Base-by-base conservation (phyloP, 2,329 filamentous ascomycete genomes). In the Sclerotiophoma versabilis region DNA sequence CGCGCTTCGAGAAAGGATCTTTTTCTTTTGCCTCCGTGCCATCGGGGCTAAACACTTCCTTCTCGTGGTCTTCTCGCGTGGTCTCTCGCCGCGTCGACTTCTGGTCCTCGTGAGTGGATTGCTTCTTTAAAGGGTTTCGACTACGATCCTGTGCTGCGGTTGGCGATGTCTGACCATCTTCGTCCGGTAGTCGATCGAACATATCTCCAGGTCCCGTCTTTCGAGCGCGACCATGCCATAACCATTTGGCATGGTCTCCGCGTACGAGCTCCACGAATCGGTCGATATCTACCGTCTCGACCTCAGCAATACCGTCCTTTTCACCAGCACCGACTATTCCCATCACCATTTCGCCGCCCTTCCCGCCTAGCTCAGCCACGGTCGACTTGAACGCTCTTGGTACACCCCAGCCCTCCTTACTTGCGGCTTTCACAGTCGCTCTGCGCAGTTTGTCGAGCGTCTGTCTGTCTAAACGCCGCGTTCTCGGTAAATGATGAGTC, bases 341-440 rank as follows among this genome's bases (percentile, higher is more conserved):
- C 81, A 96, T 92, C 39, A 97, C 89, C 77, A 97, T 90, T 73
- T 97, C 93, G 41, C 93, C 93, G 47, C 93, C 89, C 73, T 97
- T 96, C 12, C 95, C 93, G 63, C 92, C 92, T 32, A 99, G 86
- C 75, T 97, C 95, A 15, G 90, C 92, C 39, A 98, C 90, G 0
- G 93, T 97, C 3, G 92, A 96, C 72, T 98, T 98, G 66, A 99
- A 92, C 15, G 93, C 93, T 68, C 91, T 89, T 44, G 92, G 91
- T n/a, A 96, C 91, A 14, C 89, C 90, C 91, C 93, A 97, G 2
- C 89, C 90, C 70, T 97, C 92, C 27, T 91, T 89, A 44, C 89
- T 90, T 2, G 92, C 93, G 26, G 92, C 92, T 73, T 96, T 98
- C 32, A 91, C 91, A 11, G 93, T 97, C n/a, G 83, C 85, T 41